These are phyloP conservation scores for Dysphania ambrosioides DNA, from an alignment of 148 eudicot genomes.

Conservation along the genomic window DNA sequence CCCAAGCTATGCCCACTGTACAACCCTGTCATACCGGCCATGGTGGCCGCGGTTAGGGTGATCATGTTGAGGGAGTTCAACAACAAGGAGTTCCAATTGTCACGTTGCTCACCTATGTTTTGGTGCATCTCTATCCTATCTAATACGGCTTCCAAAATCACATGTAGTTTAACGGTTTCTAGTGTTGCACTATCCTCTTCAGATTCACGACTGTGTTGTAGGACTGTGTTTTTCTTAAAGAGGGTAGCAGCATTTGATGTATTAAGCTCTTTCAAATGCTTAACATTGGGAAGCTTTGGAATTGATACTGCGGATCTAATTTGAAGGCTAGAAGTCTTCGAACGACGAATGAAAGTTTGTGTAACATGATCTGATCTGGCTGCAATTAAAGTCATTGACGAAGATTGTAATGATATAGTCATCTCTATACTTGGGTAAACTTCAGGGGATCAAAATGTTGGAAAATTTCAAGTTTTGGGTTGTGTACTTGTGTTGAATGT, in stretches of 20 bases:
- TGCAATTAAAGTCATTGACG: neutral
- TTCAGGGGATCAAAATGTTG: no score
- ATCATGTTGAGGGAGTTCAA: constrained; percentile 57
- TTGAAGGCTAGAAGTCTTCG: neutral
- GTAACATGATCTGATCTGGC: neutral
- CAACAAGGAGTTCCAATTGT: constrained; percentile 60
- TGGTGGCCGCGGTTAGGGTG: constrained; percentile 60
- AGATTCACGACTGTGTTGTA: neutral
- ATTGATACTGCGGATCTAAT: constrained; percentile 15
- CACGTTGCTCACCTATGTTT: constrained; percentile 51
- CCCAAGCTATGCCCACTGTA: neutral
- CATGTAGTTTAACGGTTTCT: constrained; percentile 26
- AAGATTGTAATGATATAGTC: constrained; percentile 2
- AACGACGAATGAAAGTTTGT: neutral
- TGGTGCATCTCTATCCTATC: constrained; percentile 75
- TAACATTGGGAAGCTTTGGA: neutral
- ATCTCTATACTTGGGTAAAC: neutral
- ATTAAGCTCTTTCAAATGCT: constrained; percentile 8
- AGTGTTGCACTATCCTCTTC: neutral
- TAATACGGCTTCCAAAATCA: constrained; percentile 42
- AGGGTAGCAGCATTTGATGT: constrained; percentile 1
- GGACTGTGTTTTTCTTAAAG: constrained; percentile 6
- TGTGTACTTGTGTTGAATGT: no score
- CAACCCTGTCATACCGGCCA: constrained; percentile 39
- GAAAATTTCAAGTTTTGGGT: no score